Evolutionary conservation across 2,329 filamentous ascomycete genomes (phyloP), one percentile per base, ranked within the genome.

Genomic region (Aureobasidium sp.): DNA sequence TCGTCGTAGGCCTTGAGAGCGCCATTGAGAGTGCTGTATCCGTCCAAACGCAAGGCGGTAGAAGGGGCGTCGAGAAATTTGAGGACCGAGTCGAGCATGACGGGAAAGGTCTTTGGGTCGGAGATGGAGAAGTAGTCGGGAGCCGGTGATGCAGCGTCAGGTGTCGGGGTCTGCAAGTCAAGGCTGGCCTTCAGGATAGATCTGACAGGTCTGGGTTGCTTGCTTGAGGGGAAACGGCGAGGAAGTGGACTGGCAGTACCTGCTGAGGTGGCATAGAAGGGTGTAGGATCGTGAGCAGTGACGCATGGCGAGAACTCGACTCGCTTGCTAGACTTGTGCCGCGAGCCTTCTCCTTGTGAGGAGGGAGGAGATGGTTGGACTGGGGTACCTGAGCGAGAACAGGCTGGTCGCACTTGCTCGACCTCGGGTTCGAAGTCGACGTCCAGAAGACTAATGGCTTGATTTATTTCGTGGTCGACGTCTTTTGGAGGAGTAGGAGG

Each of bases 71-170:
- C 89, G 51, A 99, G 81, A 74, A 94, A 89, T 73, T 90, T 87
- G 39, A 91, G 82, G 5, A 91, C 85, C 0, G 90, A 95, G 67
- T 96, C 89, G 66, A 97, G 77, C 87, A 97, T 94, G 67, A 85
- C 85, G 65, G 83, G 82, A 62, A 96, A 85, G 42, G 83, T 86
- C 48, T 81, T 78, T 64, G 79, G 77, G 30, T 76, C 79, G 66
- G 77, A 80, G 62, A 75, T 75, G 64, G 72, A 75, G 73, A 74
- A 67, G 67, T 70, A 69, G 64, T 68, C 72, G 71, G 72, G 66
- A 73, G 64, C 74, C 73, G 68, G 76, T 74, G 64, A 80, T 74
- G 69, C 64, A 67, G 72, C 53, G 69, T 75, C 63, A 48, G 70
- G 71, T 64, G 64, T 76, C 66, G 62, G 72, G 64, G 67, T 75